phyloP scores from a whole-genome alignment of 108 stramenopile species.

The Fistulifera pelliculosa region DNA sequence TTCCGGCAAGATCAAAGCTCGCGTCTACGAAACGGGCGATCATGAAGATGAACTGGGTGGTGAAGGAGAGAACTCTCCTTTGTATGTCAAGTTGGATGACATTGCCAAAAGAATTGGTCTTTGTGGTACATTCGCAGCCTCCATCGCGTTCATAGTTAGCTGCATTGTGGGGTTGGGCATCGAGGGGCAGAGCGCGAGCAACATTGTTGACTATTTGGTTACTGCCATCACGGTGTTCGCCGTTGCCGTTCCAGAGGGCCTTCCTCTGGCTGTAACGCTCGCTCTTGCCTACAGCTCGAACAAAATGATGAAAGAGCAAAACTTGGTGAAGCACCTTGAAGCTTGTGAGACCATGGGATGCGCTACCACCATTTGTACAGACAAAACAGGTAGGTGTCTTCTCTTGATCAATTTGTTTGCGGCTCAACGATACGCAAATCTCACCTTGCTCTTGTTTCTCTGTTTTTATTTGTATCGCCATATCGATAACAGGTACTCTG shows the following conservation, averaged over 20 bases:
- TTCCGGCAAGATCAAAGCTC: conserved; percentile 80
- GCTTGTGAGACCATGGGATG: conserved; percentile 99
- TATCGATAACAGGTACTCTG: conserved; percentile 65
- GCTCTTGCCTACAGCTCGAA: conserved; percentile 87
- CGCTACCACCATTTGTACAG: conserved; percentile 98
- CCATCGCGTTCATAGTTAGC: conserved; percentile 65
- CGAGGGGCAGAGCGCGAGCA: conserved; percentile 20
- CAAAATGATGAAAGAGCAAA: conserved; percentile 92
- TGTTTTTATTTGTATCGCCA: conserved; percentile 4
- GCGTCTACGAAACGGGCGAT: conserved; percentile 68
- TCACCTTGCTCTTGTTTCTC: conserved; percentile 3
- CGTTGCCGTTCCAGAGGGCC: conserved; percentile 97
- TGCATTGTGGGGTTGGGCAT: conserved; percentile 71
- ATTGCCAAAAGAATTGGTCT: conserved; percentile 86
- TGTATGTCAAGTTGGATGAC: conserved; percentile 76
- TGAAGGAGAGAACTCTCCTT: conserved; percentile 57
- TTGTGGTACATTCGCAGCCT: conserved; percentile 61
- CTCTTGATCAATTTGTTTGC: neutral
- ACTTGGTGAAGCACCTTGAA: conserved; percentile 91
- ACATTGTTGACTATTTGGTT: conserved; percentile 67
- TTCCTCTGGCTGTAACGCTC: conserved; percentile 95
- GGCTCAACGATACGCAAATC: neutral
- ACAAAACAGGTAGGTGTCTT: conserved; percentile 72
- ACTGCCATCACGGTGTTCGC: conserved; percentile 85
- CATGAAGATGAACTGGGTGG: conserved; percentile 56